phyloP scores from a whole-genome alignment of 208 protist genomes.

The Trypanosoma platydactyli region DNA sequence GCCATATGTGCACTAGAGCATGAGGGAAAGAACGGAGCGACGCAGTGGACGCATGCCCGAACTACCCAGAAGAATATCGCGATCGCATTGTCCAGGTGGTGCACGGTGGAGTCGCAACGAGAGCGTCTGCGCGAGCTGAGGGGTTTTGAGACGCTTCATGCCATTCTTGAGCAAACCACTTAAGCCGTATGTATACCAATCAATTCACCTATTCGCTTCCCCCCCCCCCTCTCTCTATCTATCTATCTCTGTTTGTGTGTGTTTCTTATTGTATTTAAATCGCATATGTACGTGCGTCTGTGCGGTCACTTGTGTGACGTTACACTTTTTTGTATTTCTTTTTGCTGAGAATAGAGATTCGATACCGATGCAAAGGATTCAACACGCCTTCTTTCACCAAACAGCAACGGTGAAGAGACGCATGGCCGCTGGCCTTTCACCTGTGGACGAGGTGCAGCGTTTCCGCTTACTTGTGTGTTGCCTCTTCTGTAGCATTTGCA shows the following conservation, averaged over 20 bases:
- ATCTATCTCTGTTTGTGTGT: neutral
- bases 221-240: constrained; percentile 7
- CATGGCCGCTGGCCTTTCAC: constrained; percentile 37
- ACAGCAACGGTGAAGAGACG: constrained; percentile 31
- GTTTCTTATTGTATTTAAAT: neutral
- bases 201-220: neutral
- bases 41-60: constrained; percentile 23
- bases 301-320: neutral
- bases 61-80: constrained; percentile 40
- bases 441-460: constrained; percentile 54
- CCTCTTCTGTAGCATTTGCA: constrained; percentile 67
- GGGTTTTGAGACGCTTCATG: constrained; percentile 50
- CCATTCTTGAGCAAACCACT: constrained; percentile 22
- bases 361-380: neutral
- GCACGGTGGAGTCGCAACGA: constrained; percentile 29
- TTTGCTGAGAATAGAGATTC: neutral
- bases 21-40: constrained; percentile 15
- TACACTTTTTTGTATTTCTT: neutral
- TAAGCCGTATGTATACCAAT: neutral
- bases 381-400: constrained; percentile 36
- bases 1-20: constrained; percentile 26
- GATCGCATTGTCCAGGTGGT: constrained; percentile 39
- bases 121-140: constrained; percentile 41
- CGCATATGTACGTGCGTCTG: neutral
- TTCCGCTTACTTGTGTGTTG: constrained; percentile 61